Evolutionary conservation across 192 early-diverging fungal genomes (phyloP), one percentile per base, ranked within the genome.

Genomic region (Obelidium mucronatum): DNA sequence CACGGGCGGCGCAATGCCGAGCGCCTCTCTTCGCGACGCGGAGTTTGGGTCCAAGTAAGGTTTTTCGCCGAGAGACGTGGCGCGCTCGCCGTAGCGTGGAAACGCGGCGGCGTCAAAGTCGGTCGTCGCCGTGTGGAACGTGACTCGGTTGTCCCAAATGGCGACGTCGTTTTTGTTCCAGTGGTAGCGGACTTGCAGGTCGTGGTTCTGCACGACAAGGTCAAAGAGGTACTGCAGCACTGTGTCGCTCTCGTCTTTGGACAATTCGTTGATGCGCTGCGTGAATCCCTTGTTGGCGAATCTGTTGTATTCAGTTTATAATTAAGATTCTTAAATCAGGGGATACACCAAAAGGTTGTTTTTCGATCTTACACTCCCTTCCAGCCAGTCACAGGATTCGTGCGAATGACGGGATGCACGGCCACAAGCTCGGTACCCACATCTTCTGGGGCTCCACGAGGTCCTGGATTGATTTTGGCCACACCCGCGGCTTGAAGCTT

Each of bases 221-320:
- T 89, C 78, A 64, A 80, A 85, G 3, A 92, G 74, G 53, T 83
- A 85, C 4, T 91, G 82, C 59, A 93, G 69, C 8, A 93, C 62
- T 24, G 76, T 74, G 44, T 90, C 87, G 35, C 82, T 89, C 71
- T 92, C 92, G 26, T 81, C n/a, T n/a, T n/a, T n/a, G n/a, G n/a
- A n/a, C n/a, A n/a, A n/a, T n/a, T n/a, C n/a, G n/a, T n/a, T n/a
- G 74, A 93, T 90, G 35, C 81, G 82, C 8, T 84, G 82, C 5
- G 90, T 91, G 73, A 91, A 92, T 17, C 77, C 83, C 36, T 81
- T 79, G 77, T 93, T 92, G 56, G 56, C 70, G 35, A 73, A 69
- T n/a, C n/a, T n/a, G 17, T 6, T 83, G 67, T 67, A 83, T 0
- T 17, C 22, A 52, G n/a, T 52, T 13, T 52, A 17, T 52, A n/a